phyloP scores from a whole-genome alignment of 306 rosid genomes.

The Inga laurina region DNA sequence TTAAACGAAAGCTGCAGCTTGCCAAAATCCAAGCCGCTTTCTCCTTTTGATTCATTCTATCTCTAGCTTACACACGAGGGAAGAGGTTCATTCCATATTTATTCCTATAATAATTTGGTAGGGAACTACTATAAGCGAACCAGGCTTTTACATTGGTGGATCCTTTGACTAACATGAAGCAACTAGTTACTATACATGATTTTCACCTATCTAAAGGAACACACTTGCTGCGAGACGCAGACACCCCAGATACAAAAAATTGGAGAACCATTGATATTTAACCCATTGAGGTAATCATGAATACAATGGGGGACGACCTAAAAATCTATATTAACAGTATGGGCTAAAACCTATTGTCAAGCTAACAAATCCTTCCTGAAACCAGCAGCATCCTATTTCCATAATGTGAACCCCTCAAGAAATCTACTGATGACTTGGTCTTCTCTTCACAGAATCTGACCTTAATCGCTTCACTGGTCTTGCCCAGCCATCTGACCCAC shows the following conservation, averaged over 20 bases:
- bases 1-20: neutral
- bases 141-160: conserved; percentile 14
- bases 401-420: conserved; percentile 27
- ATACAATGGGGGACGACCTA: conserved; percentile 46
- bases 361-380: conserved; percentile 37
- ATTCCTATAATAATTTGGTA: neutral
- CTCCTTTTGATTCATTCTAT: neutral
- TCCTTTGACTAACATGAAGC: conserved; percentile 26
- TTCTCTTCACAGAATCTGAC: conserved; percentile 94
- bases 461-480: conserved; percentile 93
- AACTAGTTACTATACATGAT: conserved; percentile 57
- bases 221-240: conserved; percentile 42
- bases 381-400: conserved; percentile 40
- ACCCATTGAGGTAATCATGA: conserved; percentile 34
- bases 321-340: conserved; percentile 51
- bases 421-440: conserved; percentile 78
- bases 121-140: conserved; percentile 4
- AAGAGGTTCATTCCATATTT: neutral
- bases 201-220: conserved; percentile 32
- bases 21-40: neutral
- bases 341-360: conserved; percentile 40
- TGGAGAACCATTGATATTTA: conserved; percentile 37
- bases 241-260: conserved; percentile 14
- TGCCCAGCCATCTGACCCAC: conserved; percentile 88
- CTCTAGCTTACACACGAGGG: neutral